phyloP scores from a whole-genome alignment of 2,329 filamentous ascomycete genomes.

The Dactylellina cionopaga region DNA sequence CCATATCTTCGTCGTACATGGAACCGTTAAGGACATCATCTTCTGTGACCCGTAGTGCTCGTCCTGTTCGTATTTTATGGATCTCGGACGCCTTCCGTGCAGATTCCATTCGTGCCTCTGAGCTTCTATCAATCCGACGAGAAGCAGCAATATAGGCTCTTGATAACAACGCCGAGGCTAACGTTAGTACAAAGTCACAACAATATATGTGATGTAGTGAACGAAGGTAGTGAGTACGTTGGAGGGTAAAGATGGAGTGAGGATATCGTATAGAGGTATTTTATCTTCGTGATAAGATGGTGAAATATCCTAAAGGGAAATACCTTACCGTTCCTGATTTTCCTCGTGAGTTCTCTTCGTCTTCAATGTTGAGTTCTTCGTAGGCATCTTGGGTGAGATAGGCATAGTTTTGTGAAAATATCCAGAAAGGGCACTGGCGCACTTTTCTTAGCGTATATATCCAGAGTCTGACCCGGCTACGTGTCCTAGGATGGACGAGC shows the following conservation, averaged over 20 bases:
- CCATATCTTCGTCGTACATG: slow-evolving; percentile 96
- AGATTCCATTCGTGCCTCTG: slow-evolving; percentile 88
- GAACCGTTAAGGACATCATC: slow-evolving; percentile 89
- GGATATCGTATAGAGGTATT: no score
- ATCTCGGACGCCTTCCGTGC: slow-evolving; percentile 88
- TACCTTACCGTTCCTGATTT: slow-evolving; percentile 73
- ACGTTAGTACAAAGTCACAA: slow-evolving; percentile 21
- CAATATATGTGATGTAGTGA: neutral
- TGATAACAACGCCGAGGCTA: slow-evolving; percentile 34
- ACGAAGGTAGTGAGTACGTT: no score
- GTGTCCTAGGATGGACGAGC: slow-evolving; percentile 23
- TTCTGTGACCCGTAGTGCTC: slow-evolving; percentile 81
- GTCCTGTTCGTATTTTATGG: slow-evolving; percentile 86
- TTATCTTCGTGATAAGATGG: slow-evolving; percentile 60
- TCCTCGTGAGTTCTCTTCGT: slow-evolving; percentile 81
- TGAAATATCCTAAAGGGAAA: slow-evolving; percentile 59
- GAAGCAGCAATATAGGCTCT: slow-evolving; percentile 94
- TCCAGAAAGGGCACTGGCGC: neutral
- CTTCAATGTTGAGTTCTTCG: slow-evolving; percentile 61
- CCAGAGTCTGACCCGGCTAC: slow-evolving; percentile 11
- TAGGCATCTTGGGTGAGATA: slow-evolving; percentile 7
- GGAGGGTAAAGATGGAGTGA: no score
- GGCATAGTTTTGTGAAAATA: slow-evolving; percentile 7
- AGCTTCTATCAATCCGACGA: slow-evolving; percentile 81
- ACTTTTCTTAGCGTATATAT: slow-evolving; percentile 27